phyloP scores from a whole-genome alignment of 345 rosid genomes.

The Euphorbia peplus region DNA sequence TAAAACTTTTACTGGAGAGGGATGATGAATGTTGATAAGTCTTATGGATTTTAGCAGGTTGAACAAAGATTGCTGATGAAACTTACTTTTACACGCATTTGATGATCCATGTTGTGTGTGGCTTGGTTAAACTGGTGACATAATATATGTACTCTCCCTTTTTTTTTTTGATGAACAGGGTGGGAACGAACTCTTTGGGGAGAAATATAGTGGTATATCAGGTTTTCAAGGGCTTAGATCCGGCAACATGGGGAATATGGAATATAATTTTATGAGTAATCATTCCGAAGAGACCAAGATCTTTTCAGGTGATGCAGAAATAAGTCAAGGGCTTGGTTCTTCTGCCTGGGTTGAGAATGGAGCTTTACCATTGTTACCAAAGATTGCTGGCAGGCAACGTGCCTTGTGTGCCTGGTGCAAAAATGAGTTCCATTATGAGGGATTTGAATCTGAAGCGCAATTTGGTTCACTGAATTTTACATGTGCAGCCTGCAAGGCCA shows the following conservation, averaged over 20 bases:
- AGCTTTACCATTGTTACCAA: conserved; percentile 45
- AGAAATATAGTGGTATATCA: conserved; percentile 24
- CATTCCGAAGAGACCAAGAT: conserved; percentile 27
- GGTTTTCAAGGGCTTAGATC: conserved; percentile 33
- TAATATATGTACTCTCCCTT: not conserved
- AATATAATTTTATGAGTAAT: conserved; percentile 35
- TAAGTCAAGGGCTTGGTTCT: conserved; percentile 31
- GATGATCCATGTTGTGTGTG: not conserved
- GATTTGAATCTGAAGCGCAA: conserved; percentile 28
- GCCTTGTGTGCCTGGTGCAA: conserved; percentile 44
- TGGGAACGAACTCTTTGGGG: conserved; percentile 31
- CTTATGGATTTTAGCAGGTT: no score
- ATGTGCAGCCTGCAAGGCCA: conserved; percentile 46
- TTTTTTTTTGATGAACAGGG: conserved; percentile 32
- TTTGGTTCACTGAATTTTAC: conserved; percentile 27
- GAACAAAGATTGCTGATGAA: no score
- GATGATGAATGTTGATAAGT: no score
- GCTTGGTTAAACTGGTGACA: not conserved
- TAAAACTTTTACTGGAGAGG: no score
- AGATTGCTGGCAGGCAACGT: conserved; percentile 28
- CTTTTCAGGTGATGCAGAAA: conserved; percentile 29
- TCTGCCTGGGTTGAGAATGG: conserved; percentile 45
- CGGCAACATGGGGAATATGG: conserved; percentile 33
- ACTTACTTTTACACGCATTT: no score
- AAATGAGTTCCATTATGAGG: conserved; percentile 34